phyloP scores from a whole-genome alignment of 2,329 filamentous ascomycete genomes.

The Penicillium decumbens region DNA sequence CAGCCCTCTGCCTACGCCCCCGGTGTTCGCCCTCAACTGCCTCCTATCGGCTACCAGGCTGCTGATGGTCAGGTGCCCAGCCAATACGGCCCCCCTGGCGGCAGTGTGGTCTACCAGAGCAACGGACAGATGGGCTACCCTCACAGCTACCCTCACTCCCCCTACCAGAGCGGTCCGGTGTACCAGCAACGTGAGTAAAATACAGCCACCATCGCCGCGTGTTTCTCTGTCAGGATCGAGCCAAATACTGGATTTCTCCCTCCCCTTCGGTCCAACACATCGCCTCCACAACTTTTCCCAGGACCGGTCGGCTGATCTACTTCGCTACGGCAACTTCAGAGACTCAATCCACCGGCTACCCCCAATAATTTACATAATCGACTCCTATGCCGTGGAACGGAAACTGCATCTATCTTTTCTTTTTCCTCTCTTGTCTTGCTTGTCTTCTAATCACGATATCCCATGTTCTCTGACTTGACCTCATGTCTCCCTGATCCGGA shows the following conservation, averaged over 20 bases:
- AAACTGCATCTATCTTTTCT: conserved; percentile 19
- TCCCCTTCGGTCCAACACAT: conserved; percentile 10
- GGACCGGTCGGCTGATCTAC: conserved; percentile 26
- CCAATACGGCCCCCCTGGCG: conserved; percentile 61
- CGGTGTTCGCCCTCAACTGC: conserved; percentile 60
- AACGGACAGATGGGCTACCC: conserved; percentile 48
- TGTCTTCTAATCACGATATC: conserved; percentile 34
- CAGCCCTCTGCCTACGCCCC: conserved; percentile 46
- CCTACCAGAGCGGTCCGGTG: conserved; percentile 49
- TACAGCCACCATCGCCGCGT: conserved; percentile 9
- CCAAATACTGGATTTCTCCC: conserved; percentile 6
- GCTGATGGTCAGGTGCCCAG: conserved; percentile 51
- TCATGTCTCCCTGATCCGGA: conserved; percentile 29
- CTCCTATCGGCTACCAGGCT: conserved; percentile 69
- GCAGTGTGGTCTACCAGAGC: conserved; percentile 46
- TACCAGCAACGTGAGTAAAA: conserved; percentile 49
- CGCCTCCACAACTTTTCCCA: conserved; percentile 7
- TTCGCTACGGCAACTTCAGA: conserved; percentile 30
- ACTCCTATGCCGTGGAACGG: conserved; percentile 19
- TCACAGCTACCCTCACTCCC: conserved; percentile 48
- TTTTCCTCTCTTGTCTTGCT: conserved; percentile 11
- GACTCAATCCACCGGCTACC: conserved; percentile 35
- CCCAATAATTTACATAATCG: conserved; percentile 32
- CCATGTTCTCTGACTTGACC: conserved; percentile 26
- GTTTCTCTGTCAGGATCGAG: conserved; percentile 23